phyloP scores from a whole-genome alignment of 306 rosid genomes.

The Myrica gale region DNA sequence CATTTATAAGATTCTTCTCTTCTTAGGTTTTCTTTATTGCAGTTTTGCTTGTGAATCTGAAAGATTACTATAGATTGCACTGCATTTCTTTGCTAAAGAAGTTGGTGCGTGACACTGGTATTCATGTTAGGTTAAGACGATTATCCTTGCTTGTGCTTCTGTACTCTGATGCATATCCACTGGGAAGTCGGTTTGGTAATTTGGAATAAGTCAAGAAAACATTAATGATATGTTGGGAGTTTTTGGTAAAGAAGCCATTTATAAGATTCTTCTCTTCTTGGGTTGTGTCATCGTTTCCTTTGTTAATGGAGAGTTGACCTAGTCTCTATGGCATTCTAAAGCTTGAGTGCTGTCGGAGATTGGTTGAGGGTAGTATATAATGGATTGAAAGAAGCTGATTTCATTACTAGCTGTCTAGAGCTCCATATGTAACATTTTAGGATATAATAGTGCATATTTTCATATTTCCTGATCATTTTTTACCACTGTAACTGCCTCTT shows the following conservation, averaged over 20 bases:
- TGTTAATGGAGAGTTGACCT: background rate
- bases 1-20: background rate
- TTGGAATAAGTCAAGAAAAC: background rate
- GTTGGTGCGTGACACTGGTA: background rate
- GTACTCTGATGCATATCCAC: background rate
- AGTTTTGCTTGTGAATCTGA: background rate
- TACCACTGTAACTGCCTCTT: background rate
- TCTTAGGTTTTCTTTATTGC: background rate
- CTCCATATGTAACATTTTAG: background rate
- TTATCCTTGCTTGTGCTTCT: background rate
- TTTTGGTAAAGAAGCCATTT: background rate
- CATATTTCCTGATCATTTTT: background rate
- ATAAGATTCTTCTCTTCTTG: background rate
- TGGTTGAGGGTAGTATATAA: too few species aligned
- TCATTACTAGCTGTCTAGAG: background rate
- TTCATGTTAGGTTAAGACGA: background rate
- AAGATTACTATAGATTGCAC: background rate
- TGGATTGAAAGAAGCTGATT: background rate
- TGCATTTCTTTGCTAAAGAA: background rate
- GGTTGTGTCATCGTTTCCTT: background rate
- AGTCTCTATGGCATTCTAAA: background rate
- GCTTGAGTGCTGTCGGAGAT: background rate
- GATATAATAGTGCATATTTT: conserved; percentile 6
- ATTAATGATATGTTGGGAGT: background rate
- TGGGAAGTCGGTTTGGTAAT: background rate